Evolutionary conservation across 352 stramenopile species (phyloP).

Genomic region (Elongisporangium undulatum): DNA sequence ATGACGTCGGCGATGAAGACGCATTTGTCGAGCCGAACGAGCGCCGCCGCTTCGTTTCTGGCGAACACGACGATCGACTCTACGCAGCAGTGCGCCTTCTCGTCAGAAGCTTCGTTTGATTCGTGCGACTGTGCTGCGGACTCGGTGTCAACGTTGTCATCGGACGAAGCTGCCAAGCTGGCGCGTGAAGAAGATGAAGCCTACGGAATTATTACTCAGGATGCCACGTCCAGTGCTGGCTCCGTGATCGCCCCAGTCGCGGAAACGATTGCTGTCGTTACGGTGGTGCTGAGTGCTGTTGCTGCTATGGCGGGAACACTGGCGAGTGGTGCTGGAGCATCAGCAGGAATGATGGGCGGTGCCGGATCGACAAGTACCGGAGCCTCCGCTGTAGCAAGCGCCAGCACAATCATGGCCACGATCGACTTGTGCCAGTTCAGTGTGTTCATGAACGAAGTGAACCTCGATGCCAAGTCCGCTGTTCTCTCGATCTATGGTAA

Average conservation of each 20-base stretch:
- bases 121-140: slow-evolving; percentile 32
- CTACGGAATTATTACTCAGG: slow-evolving; percentile 33
- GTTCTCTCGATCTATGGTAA: slow-evolving; percentile 36
- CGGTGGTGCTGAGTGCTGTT: slow-evolving; percentile 36
- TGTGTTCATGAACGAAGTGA: slow-evolving; percentile 44
- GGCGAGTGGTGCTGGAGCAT: slow-evolving; percentile 23
- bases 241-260: slow-evolving; percentile 33
- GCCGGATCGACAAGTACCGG: slow-evolving; percentile 6
- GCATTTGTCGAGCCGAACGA: slow-evolving; percentile 12
- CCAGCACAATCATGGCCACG: slow-evolving; percentile 31
- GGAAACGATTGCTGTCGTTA: slow-evolving; percentile 32
- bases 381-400: slow-evolving; percentile 20
- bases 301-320: slow-evolving; percentile 33
- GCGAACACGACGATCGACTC: slow-evolving; percentile 27
- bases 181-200: slow-evolving; percentile 16
- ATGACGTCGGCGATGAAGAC: slow-evolving; percentile 26
- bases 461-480: slow-evolving; percentile 39
- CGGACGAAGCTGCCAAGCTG: slow-evolving; percentile 20
- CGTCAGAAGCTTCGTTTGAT: slow-evolving; percentile 30
- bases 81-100: slow-evolving; percentile 30
- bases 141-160: slow-evolving; percentile 8
- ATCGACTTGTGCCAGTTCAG: slow-evolving; percentile 50
- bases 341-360: too few species aligned
- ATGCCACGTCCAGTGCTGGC: slow-evolving; percentile 26
- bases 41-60: slow-evolving; percentile 9